phyloP scores from a whole-genome alignment of 2,329 filamentous ascomycete genomes.

The Verticillium dahliae region DNA sequence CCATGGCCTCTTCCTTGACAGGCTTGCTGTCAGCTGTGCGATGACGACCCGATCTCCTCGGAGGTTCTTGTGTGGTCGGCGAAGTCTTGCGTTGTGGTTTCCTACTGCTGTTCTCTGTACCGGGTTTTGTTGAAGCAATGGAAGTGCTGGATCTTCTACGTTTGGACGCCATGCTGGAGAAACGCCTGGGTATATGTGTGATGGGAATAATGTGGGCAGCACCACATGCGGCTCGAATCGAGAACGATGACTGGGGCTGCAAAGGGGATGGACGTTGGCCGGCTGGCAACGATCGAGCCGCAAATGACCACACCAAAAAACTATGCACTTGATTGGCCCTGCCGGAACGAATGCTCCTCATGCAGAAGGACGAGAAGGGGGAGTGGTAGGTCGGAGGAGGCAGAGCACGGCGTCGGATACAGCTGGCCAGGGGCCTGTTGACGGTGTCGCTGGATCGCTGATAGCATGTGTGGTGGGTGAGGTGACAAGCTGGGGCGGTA shows the following conservation, averaged over 20 bases:
- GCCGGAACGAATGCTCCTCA: conserved; percentile 13
- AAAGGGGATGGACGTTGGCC: neutral
- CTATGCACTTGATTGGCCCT: conserved; percentile 2
- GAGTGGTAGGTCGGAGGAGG: neutral
- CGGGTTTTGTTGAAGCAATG: conserved; percentile 6
- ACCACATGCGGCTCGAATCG: neutral
- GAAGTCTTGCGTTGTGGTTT: neutral
- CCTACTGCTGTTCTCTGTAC: neutral
- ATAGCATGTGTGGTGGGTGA: neutral
- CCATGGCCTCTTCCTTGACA: neutral
- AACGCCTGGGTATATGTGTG: conserved; percentile 2
- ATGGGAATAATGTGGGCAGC: neutral
- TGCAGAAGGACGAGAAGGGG: conserved; percentile 1
- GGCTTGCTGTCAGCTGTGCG: neutral
- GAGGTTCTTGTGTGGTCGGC: neutral
- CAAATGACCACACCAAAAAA: neutral
- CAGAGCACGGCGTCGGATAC: neutral
- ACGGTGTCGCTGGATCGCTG: neutral
- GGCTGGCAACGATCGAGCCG: conserved; percentile 2
- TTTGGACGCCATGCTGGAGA: conserved; percentile 29
- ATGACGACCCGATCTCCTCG: conserved; percentile 7
- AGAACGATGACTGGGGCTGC: conserved; percentile 3
- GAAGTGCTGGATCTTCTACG: conserved; percentile 24
- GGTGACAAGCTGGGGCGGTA: neutral
- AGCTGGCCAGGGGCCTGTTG: neutral